These are phyloP conservation scores for Catunica adiposa DNA, from an alignment of 2,329 filamentous ascomycete genomes.

Conservation along the genomic window DNA sequence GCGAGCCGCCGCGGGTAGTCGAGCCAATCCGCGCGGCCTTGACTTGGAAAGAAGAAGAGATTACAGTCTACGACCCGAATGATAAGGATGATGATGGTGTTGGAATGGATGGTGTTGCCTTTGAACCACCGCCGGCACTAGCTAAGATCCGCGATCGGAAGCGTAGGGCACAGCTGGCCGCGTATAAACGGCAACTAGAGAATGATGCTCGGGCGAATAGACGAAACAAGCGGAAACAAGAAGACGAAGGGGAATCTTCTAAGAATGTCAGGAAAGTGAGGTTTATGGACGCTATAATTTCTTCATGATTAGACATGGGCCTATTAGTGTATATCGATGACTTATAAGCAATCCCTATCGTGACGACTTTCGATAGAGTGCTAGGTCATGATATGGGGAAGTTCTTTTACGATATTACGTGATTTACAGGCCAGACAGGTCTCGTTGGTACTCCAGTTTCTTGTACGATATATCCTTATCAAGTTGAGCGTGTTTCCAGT, in stretches of 20 bases:
- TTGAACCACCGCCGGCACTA: conserved; percentile 45
- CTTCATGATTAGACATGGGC: not conserved
- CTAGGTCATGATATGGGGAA: not conserved
- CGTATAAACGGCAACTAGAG: conserved; percentile 45
- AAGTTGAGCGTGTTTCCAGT: not conserved
- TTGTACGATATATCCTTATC: not conserved
- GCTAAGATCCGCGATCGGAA: conserved; percentile 40
- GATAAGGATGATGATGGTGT: conserved; percentile 51
- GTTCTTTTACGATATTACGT: not conserved
- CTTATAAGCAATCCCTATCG: not conserved
- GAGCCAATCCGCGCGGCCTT: conserved; percentile 38
- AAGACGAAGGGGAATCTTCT: not conserved
- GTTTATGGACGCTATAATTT: conserved; percentile 7
- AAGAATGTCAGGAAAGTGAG: conserved; percentile 9
- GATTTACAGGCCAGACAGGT: not conserved
- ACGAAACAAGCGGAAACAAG: conserved; percentile 12
- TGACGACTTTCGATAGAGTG: not conserved
- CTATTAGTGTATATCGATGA: not conserved
- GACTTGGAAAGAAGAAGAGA: conserved; percentile 53
- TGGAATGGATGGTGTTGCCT: conserved; percentile 51
- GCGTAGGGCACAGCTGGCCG: conserved; percentile 42
- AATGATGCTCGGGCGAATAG: conserved; percentile 36
- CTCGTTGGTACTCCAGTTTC: not conserved
- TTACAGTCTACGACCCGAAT: conserved; percentile 47
- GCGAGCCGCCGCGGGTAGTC: conserved; percentile 1